Base-by-base conservation (phyloP, 2,329 filamentous ascomycete species). In the Xylaria sp. region DNA sequence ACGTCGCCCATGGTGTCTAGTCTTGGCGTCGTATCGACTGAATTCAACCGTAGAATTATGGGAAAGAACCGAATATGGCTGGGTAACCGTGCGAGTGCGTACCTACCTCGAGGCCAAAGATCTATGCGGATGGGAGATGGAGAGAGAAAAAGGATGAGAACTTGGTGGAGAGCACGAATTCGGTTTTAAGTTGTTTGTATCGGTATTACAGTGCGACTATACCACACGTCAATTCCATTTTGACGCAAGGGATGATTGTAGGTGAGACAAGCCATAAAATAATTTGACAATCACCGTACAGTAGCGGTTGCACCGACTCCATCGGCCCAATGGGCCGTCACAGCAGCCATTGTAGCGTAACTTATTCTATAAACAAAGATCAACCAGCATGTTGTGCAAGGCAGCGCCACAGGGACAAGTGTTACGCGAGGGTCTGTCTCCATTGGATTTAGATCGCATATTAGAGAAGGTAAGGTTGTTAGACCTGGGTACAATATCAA, bases 161-260 rank as follows among this genome's bases (percentile, higher is more conserved):
- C 3, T 41, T 34, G 23, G 39, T 28, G n/a, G 13, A 28, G 23
- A n/a, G 48, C 18, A 50, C 37, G 46, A 1, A 46, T 34, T 50
- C 9, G 4, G 37, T 68, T 68, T 65, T 57, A 61, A 57, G 56
- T 60, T 65, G 34, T 34, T 37, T 61, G 20, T 57, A 18, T 15
- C n/a, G 44, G 51, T 18, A 52, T 61, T 62, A 28, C 37, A 60
- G 62, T 65, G 52, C 52, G 62, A 69, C 62, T 57, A 25, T 58
- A 15, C 18, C 15, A 23, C 9, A 28, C 28, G 28, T 28, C 28
- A 28, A 28, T 28, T 28, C 28, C 28, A 28, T 28, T 28, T 28
- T 52, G 23, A 7, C 51, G 62, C 58, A 65, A 54, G 44, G 34
- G 34, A 37, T 18, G 7, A 46, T 46, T 13, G 15, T 46, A 46